These are phyloP conservation scores for Thalassiosira allenii DNA, from an alignment of 352 stramenopile species.

Conservation along the genomic window DNA sequence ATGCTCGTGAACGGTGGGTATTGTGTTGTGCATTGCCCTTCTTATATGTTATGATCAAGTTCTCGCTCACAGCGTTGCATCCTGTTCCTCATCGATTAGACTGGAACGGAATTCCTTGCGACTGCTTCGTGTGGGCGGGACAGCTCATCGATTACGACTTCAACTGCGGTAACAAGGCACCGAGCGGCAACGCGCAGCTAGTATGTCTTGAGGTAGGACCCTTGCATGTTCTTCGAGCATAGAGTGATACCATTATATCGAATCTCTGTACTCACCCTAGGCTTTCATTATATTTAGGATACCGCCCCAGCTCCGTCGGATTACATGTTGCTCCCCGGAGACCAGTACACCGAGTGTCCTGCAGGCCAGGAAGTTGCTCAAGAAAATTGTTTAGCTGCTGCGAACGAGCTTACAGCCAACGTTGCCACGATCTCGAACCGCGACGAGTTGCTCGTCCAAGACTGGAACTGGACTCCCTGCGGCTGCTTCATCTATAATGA, in stretches of 20 bases:
- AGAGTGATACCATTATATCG: too few relatives aligned
- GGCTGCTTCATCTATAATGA: not conserved
- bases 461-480: conserved; percentile 13
- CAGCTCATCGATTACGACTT: not conserved
- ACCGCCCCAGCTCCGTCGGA: too few relatives aligned
- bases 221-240: too few relatives aligned
- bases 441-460: not conserved
- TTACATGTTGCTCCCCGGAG: conserved; percentile 2
- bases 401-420: not conserved
- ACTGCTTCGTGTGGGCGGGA: not conserved
- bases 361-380: not conserved
- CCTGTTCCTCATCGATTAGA: too few relatives aligned
- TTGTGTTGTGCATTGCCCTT: too few relatives aligned
- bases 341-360: not conserved
- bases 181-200: not conserved
- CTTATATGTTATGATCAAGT: too few relatives aligned
- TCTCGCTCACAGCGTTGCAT: too few relatives aligned
- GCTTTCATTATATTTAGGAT: too few relatives aligned
- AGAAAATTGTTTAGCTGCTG: not conserved
- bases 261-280: too few relatives aligned
- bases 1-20: too few relatives aligned
- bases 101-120: not conserved
- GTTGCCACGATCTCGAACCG: not conserved
- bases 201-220: conserved; percentile 3
- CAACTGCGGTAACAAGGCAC: conserved; percentile 1